Percentiles rank a stretch among this genome's conserved stretches.
Conservation (phyloP, 2,329 filamentous ascomycete genomes). For the Proliferodiscus dingleyae region DNA sequence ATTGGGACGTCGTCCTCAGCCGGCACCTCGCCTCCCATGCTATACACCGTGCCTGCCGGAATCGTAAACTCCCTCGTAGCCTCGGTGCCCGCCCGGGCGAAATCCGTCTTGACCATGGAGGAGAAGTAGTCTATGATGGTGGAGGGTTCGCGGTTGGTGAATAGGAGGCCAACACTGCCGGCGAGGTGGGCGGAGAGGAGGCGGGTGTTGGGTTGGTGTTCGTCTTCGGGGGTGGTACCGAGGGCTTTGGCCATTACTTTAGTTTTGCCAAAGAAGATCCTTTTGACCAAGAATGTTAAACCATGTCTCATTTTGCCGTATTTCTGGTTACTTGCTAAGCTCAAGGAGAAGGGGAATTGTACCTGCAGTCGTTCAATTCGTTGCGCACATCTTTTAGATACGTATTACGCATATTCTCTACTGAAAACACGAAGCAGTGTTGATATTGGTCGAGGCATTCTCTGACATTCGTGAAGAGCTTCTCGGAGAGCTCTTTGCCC, state of each 20-base stretch:
- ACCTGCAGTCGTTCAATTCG: slow-evolving; percentile 82
- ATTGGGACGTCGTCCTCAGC: slow-evolving; percentile 79
- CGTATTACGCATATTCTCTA: slow-evolving; percentile 98
- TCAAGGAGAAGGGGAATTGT: slow-evolving; percentile 14
- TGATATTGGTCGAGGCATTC: slow-evolving; percentile 80
- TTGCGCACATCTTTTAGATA: slow-evolving; percentile 87
- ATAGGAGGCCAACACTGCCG: slow-evolving; percentile 84
- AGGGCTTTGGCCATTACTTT: slow-evolving; percentile 98
- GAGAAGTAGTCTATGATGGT: slow-evolving; percentile 70
- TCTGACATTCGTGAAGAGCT: slow-evolving; percentile 83
- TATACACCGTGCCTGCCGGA: slow-evolving; percentile 77
- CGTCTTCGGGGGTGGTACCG: slow-evolving; percentile 70
- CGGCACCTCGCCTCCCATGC: slow-evolving; percentile 73
- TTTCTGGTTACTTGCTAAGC: background rate
- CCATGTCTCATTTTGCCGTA: background rate
- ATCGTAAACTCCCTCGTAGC: slow-evolving; percentile 74
- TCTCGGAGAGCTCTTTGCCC: slow-evolving; percentile 80
- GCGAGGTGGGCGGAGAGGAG: slow-evolving; percentile 63
- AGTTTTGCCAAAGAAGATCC: slow-evolving; percentile 97
- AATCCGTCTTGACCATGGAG: slow-evolving; percentile 72
- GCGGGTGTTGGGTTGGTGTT: slow-evolving; percentile 74
- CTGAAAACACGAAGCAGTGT: slow-evolving; percentile 86
- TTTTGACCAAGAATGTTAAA: slow-evolving; percentile 33
- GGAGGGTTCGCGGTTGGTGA: slow-evolving; percentile 70
- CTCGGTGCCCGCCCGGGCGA: slow-evolving; percentile 77